Percentiles rank a stretch among this genome's conserved stretches.
phyloP scores from a whole-genome alignment of 2,329 filamentous ascomycete genomes.

The Talaromyces sp. region DNA sequence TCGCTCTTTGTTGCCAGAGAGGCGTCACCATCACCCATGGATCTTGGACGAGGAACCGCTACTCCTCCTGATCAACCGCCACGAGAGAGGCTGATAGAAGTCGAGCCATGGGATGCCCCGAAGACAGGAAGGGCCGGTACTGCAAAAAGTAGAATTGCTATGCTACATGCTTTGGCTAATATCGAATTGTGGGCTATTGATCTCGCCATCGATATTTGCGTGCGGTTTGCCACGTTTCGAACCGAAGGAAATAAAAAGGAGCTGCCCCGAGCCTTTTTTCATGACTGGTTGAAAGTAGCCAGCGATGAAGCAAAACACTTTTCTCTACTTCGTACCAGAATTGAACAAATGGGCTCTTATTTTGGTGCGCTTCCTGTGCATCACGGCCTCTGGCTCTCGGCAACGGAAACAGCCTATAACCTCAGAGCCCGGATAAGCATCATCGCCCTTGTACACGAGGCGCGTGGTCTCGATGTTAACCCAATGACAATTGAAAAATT shows the following conservation, averaged over 20 bases:
- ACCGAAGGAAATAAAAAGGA: slow-evolving; percentile 23
- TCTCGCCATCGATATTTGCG: slow-evolving; percentile 44
- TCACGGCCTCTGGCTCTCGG: slow-evolving; percentile 43
- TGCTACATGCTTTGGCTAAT: slow-evolving; percentile 45
- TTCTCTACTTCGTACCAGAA: slow-evolving; percentile 39
- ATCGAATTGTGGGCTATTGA: slow-evolving; percentile 48
- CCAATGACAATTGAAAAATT: slow-evolving; percentile 46
- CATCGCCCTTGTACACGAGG: slow-evolving; percentile 45
- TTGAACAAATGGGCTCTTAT: slow-evolving; percentile 41
- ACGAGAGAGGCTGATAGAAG: slow-evolving; percentile 33
- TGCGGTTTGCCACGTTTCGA: slow-evolving; percentile 41
- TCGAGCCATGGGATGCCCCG: slow-evolving; percentile 38
- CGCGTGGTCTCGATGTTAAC: slow-evolving; percentile 43
- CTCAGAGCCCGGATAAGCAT: slow-evolving; percentile 43
- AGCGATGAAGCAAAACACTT: slow-evolving; percentile 47
- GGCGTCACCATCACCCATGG: slow-evolving; percentile 35
- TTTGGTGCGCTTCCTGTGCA: slow-evolving; percentile 44
- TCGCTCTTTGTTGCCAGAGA: slow-evolving; percentile 37
- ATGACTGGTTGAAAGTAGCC: slow-evolving; percentile 46
- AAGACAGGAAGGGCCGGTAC: slow-evolving; percentile 38
- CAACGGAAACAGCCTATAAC: slow-evolving; percentile 38
- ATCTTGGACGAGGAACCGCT: slow-evolving; percentile 34
- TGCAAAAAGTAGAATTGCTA: slow-evolving; percentile 40
- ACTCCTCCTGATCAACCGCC: slow-evolving; percentile 37
- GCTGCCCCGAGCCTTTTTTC: slow-evolving; percentile 42